phyloP scores from a whole-genome alignment of 306 rosid species.

The Rosa persica region DNA sequence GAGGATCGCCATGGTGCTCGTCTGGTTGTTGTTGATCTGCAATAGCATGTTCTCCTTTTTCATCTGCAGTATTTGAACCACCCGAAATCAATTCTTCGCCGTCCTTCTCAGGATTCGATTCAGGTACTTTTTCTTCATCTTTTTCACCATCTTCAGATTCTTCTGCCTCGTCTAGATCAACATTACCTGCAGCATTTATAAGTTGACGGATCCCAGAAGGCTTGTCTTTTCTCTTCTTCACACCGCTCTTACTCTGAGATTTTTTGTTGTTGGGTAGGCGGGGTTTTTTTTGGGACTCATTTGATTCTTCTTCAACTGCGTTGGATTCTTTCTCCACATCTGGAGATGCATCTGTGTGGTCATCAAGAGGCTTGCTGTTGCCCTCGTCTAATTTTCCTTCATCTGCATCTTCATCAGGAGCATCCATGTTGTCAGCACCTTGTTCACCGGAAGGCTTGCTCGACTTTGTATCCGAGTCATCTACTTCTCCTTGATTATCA shows the following conservation, averaged over 20 bases:
- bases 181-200: not conserved
- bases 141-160: not conserved
- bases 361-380: not conserved
- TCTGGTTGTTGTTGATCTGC: not conserved
- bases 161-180: not conserved
- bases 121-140: not conserved
- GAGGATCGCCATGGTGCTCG: not conserved
- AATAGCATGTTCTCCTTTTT: not conserved
- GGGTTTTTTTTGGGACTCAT: not conserved
- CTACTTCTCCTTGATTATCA: not conserved
- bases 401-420: no score
- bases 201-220: no score
- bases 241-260: no score
- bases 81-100: not conserved
- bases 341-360: no score
- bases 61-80: not conserved
- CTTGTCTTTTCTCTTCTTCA: no score
- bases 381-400: not conserved
- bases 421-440: not conserved
- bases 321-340: not conserved
- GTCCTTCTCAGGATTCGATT: not conserved
- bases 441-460: no score
- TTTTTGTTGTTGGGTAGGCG: no score
- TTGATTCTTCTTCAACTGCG: no score
- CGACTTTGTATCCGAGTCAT: not conserved